These are phyloP conservation scores for Candida saitoana DNA, from an alignment of 805 yeast species.

Conservation along the genomic window DNA sequence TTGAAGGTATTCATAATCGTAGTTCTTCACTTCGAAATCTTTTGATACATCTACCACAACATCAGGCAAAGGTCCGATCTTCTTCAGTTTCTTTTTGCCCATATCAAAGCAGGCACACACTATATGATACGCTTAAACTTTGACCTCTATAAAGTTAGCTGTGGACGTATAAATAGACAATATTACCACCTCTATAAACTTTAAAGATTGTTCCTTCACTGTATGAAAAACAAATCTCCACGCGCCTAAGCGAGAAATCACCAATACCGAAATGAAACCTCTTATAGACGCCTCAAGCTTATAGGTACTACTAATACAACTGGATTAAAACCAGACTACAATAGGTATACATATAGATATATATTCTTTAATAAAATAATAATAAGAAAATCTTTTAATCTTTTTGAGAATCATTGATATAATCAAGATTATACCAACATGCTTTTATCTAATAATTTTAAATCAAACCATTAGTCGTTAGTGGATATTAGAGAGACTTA, in stretches of 20 bases:
- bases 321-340: too few relatives aligned
- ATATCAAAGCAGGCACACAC: too few relatives aligned
- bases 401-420: conserved; percentile 5
- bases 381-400: conserved; percentile 6
- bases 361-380: conserved; percentile 7
- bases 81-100: conserved; percentile 1
- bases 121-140: too few relatives aligned
- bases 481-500: conserved; percentile 18
- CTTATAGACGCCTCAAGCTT: too few relatives aligned
- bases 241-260: neutral
- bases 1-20: conserved; percentile 3
- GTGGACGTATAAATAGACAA: neutral
- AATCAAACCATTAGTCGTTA: conserved; percentile 5
- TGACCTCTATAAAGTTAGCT: too few relatives aligned
- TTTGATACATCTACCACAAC: neutral
- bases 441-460: conserved; percentile 2
- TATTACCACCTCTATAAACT: neutral
- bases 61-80: neutral
- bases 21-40: conserved; percentile 4
- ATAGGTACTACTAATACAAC: too few relatives aligned
- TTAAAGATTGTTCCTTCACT: neutral
- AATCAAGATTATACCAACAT: conserved; percentile 3
- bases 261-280: too few relatives aligned
- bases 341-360: conserved; percentile 1
- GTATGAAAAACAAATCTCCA: neutral